Percentiles rank a stretch among this genome's conserved stretches.
Conservation (phyloP, 1,284 basidiomycete species). For the Malassezia vespertilionis region DNA sequence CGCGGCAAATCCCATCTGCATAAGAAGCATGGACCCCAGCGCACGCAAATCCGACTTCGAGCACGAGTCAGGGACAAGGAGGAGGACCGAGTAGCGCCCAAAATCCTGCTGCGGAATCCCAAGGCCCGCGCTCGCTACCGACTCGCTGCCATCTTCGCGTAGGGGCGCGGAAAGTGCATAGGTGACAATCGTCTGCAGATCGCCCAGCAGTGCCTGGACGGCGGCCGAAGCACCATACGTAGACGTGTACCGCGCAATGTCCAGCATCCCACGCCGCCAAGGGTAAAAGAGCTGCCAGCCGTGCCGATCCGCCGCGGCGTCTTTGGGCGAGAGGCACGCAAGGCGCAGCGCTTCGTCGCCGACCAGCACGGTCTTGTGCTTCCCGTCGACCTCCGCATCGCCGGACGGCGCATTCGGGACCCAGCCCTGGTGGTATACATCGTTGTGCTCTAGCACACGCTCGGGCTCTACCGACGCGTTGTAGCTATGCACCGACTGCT, state of each 20-base stretch:
- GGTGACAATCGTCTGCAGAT: conserved; percentile 32
- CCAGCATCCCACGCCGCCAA: conserved; percentile 32
- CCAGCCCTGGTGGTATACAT: conserved; percentile 41
- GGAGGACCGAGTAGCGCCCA: conserved; percentile 61
- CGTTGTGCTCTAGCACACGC: conserved; percentile 40
- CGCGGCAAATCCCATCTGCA: conserved; percentile 58
- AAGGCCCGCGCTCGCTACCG: conserved; percentile 26
- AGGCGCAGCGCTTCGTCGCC: conserved; percentile 41
- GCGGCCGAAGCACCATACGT: conserved; percentile 33
- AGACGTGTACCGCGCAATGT: conserved; percentile 32
- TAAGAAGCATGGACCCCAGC: conserved; percentile 64
- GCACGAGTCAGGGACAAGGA: conserved; percentile 86
- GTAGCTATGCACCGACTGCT: conserved; percentile 37
- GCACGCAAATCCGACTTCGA: conserved; percentile 72
- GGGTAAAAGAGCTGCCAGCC: conserved; percentile 42
- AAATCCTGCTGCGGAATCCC: conserved; percentile 27
- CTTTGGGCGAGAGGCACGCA: conserved; percentile 21
- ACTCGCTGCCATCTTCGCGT: conserved; percentile 20
- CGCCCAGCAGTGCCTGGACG: conserved; percentile 31
- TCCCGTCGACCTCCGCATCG: neutral
- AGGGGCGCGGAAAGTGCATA: conserved; percentile 36
- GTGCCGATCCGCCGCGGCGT: neutral
- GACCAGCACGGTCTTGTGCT: conserved; percentile 22
- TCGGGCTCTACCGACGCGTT: conserved; percentile 36
- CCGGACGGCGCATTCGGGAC: conserved; percentile 22